A percentile compares a stretch with the other conserved stretches of the same genome.
Evolutionary conservation across 2,329 filamentous ascomycete genomes (phyloP).

Genomic region (Thielaviopsis punctulata): DNA sequence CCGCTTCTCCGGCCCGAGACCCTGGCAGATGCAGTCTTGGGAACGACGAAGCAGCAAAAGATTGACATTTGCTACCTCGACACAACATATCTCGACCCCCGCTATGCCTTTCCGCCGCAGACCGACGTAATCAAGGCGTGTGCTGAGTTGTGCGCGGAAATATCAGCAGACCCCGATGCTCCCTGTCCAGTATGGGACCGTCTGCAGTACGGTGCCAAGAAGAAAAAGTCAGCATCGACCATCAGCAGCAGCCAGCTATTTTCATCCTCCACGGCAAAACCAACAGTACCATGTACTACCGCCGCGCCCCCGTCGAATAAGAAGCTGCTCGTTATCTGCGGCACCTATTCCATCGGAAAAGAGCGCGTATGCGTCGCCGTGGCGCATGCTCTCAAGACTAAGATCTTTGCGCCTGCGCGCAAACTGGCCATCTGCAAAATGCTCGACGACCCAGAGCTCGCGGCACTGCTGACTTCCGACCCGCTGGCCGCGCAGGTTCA

Average conservation of each 20-base stretch:
- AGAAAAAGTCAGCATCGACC: constrained; percentile 16
- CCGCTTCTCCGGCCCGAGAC: constrained; percentile 63
- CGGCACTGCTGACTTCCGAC: constrained; percentile 58
- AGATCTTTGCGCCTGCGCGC: constrained; percentile 70
- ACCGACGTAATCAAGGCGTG: constrained; percentile 75
- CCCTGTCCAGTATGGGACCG: constrained; percentile 31
- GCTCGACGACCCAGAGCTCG: constrained; percentile 70
- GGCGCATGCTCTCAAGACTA: constrained; percentile 65
- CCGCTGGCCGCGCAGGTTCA: constrained; percentile 83
- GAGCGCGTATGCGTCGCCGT: constrained; percentile 91
- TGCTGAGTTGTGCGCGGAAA: constrained; percentile 67
- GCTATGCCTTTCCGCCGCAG: constrained; percentile 86
- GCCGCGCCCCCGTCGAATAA: constrained; percentile 16
- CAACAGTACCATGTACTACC: constrained; percentile 9
- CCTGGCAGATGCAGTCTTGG: constrained; percentile 49
- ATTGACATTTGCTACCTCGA: constrained; percentile 95
- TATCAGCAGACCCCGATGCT: constrained; percentile 45
- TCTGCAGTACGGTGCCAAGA: constrained; percentile 9
- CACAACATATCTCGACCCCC: constrained; percentile 90
- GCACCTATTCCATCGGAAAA: constrained; percentile 96
- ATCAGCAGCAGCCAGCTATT: constrained; percentile 28
- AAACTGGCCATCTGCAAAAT: constrained; percentile 77
- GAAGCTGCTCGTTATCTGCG: constrained; percentile 66
- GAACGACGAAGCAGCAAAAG: constrained; percentile 60
- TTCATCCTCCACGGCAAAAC: constrained; percentile 16